These are phyloP conservation scores for Globisporangium alternatum DNA, from an alignment of 352 stramenopile genomes.

Conservation along the genomic window DNA sequence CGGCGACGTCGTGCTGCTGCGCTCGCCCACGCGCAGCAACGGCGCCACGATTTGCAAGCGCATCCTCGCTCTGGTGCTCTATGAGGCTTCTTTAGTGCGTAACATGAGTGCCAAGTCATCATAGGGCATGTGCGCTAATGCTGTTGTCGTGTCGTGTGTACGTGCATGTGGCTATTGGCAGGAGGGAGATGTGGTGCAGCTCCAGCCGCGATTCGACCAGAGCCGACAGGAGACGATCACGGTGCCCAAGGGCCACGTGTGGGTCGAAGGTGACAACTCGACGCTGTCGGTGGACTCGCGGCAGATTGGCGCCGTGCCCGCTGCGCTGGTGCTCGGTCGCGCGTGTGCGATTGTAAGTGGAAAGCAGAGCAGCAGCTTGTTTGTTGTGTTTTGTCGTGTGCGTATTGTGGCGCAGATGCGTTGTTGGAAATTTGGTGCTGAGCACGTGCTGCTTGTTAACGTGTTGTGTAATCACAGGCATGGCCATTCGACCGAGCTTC, in stretches of 20 bases:
- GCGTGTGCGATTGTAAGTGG: slow-evolving; percentile 62
- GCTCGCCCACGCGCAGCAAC: slow-evolving; percentile 69
- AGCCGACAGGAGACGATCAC: slow-evolving; percentile 50
- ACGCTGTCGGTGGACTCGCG: slow-evolving; percentile 93
- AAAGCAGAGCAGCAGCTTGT: not conserved
- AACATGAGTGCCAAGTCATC: not conserved
- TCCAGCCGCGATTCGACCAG: slow-evolving; percentile 71
- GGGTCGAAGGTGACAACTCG: slow-evolving; percentile 97
- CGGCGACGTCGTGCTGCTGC: slow-evolving; percentile 81
- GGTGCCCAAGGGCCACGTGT: slow-evolving; percentile 93
- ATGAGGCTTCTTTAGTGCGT: not conserved
- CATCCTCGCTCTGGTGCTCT: slow-evolving; percentile 71
- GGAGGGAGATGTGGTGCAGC: slow-evolving; percentile 78
- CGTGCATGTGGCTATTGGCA: slow-evolving; percentile 18
- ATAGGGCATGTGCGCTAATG: not conserved
- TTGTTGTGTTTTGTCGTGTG: not conserved
- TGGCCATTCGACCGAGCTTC: slow-evolving; percentile 18
- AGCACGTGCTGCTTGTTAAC: not conserved
- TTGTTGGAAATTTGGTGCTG: not conserved
- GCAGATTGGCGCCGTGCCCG: slow-evolving; percentile 91
- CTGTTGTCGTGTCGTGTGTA: not conserved
- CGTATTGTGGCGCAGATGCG: not conserved
- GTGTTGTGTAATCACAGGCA: slow-evolving; percentile 6
- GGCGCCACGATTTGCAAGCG: slow-evolving; percentile 86
- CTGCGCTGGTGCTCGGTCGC: slow-evolving; percentile 81